Evolutionary conservation across 345 rosid species (phyloP), one percentile per base, ranked within the genome.

Genomic region (Conringia planisiliqua): DNA sequence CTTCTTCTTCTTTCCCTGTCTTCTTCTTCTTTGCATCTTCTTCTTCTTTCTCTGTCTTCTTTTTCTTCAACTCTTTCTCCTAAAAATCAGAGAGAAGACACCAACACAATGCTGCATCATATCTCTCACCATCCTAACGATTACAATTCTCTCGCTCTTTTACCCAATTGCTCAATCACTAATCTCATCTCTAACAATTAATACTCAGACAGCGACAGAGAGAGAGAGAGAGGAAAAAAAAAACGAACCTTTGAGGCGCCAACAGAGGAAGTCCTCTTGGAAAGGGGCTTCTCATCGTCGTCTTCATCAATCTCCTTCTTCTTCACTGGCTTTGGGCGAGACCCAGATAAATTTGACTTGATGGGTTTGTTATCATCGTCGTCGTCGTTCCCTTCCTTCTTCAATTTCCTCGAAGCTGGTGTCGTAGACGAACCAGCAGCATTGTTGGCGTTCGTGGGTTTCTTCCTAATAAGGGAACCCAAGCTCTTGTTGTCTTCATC

Each of bases 401-500:
- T 86, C 68, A 62, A 70, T 69, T 72, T 81, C 67, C 71, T 81
- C 58, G 84, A 57, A 78, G 73, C 84, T 52, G 57, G 8, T 35
- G 84, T 26, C 13, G 73, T 17, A 29, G 72, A 56, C 70, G 79
- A 29, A 70, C 78, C 78, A 16, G 80, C 78, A 16, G 80, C 84
- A 69, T 74, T 76, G 73, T 57, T 69, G 10, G 48, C 54, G 55
- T 66, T 79, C 10, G 83, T 59, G 44, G 83, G 74, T 11, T 83
- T 88, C 81, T 80, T 88, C 83, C 74, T 87, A 16, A 64, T 39
- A 43, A 90, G 59, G 24, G 90, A 85, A 44, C 84, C 80, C 86
- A 90, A 68, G 73, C 86, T 79, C 86, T 69, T 83, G 2, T 74
- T 72, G 13, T 81, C 86, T 5, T 73, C 88, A 16, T 20, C 74